Evolutionary conservation across 2,329 filamentous ascomycete species (phyloP), one percentile per base, ranked within the genome.

Genomic region (Trichoderma atroviride): DNA sequence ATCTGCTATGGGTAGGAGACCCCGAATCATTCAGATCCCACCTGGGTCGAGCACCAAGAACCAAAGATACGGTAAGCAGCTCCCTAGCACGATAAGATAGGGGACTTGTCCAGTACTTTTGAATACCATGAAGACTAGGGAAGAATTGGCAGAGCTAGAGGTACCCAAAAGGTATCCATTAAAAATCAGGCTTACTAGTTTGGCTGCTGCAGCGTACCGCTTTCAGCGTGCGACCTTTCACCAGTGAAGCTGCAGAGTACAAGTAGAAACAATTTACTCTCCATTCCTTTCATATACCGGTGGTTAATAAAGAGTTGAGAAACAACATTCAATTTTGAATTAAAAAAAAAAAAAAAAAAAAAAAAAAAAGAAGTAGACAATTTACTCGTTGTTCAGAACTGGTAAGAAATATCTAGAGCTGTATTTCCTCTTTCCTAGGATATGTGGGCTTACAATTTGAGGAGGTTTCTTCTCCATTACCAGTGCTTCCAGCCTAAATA

Each of bases 1-100:
- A 33, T 35, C 60, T 47, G 57, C 47, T 55, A 43, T 19, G 5
- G 16, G 65, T 35, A 60, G 65, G 50, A 61, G 55, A 59, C 27
- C 55, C 37, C 24, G 29, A 68, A 57, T 55, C 50, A 57, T 60
- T 52, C 13, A 19, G 35, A 40, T 52, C 24, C 22, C 37, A 29
- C 24, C 22, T 22, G 19, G 31, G 40, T 40, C 47, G 27, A 61
- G 58, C 33, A 56, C 27, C 57, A 68, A 57, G 65, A 60, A 53
- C 57, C 35, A 55, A 67, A 67, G 64, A 67, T 58, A 67, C 55
- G 64, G 64, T 67, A 67, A 67, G 64, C 64, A 35, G 55, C 55
- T 35, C 55, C 64, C 55, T 58, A 52, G 59, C 64, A 33, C 40
- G 64, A 67, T 67, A 67, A 67, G 64, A 59, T 59, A 58, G 64